Base-by-base conservation (phyloP, 345 rosid genomes). In the Carallia pectinifolia region DNA sequence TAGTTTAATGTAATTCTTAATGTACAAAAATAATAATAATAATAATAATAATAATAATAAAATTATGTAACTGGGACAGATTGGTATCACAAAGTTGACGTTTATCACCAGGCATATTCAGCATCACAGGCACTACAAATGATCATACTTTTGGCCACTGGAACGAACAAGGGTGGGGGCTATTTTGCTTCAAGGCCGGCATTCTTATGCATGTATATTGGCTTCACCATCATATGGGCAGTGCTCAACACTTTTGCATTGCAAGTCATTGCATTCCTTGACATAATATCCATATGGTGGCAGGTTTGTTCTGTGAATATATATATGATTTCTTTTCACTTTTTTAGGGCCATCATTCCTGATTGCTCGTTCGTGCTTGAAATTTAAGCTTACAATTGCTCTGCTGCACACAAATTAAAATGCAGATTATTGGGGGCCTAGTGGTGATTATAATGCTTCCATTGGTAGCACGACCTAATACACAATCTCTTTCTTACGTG, bases 221-320 rank as follows among this genome's bases (percentile, higher is more conserved):
- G 83, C 18, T 85, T 82, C 31, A 76, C 81, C 13, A 4, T 88
- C 19, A 88, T 85, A 44, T 88, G 92, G 89, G 92, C 89, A 23
- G 31, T 88, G 0, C 89, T 88, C 66, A 85, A 85, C 79, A 82
- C 88, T 9, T 85, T 85, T 53, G 86, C 89, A 1, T 72, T 85
- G 8, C 82, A 84, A 78, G 88, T 88, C 31, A 81, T 81, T 66
- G 92, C 92, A 71, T 77, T 84, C 75, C 80, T 85, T 62, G 89
- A 80, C 83, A 76, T 84, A 9, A 84, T 88, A 61, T 88, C 92
- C 23, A 81, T 88, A 3, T 85, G 87, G 88, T 88, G 92, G 92
- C 92, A 87, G 88, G 91, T 85, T 82, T 30, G 33, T 4, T 30
- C 8, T 56, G 55, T 2, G 7, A 53, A 16, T 56, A 39, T 48